Base-by-base conservation (phyloP, 2,329 filamentous ascomycete genomes). In the Delphinella strobiligena region DNA sequence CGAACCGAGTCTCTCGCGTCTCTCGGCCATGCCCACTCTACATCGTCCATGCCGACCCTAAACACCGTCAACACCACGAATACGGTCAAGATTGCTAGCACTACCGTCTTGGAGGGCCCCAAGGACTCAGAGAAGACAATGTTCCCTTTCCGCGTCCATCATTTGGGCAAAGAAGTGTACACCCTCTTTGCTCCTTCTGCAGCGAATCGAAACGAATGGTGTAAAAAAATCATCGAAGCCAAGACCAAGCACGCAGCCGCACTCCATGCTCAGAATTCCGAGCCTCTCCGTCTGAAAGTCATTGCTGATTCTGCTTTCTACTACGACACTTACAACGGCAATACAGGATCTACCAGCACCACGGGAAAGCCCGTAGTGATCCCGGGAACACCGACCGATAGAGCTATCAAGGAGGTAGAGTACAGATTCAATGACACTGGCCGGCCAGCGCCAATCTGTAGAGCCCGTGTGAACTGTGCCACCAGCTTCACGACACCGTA, bases 141-240 rank as follows among this genome's bases (percentile, higher is more conserved):
- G 51, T 98, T 88, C 56, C 91, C 93, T 0, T 98, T 98, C 75
- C 80, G 80, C 49, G 77, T 98, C 56, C 95, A 95, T 64, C 91
- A 98, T 63, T 73, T 98, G 15, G 91, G 93, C 10, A 84, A 93
- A 46, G 88, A 94, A 50, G 80, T 85, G 1, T 96, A 95, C 58
- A 94, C 83, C 0, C 67, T 98, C 2, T 96, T 93, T 57, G 88
- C 89, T 0, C 75, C 80, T 4, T 81, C 78, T 2, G 74, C 80
- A 2, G 73, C 80, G 45, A 82, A 79, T 51, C 75, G 91, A 42
- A 71, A 78, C 45, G 85, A 93, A 36, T 98, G 93, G 93, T 93
- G 86, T 53, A 78, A 78, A 47, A 93, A 87, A 61, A 93, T 98
- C 51, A 80, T 93, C 34, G 82, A 93, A 59, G 91, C 91, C 22